Conservation (phyloP, 164 flowering plant genomes). For the Nelumbo lutea region DNA sequence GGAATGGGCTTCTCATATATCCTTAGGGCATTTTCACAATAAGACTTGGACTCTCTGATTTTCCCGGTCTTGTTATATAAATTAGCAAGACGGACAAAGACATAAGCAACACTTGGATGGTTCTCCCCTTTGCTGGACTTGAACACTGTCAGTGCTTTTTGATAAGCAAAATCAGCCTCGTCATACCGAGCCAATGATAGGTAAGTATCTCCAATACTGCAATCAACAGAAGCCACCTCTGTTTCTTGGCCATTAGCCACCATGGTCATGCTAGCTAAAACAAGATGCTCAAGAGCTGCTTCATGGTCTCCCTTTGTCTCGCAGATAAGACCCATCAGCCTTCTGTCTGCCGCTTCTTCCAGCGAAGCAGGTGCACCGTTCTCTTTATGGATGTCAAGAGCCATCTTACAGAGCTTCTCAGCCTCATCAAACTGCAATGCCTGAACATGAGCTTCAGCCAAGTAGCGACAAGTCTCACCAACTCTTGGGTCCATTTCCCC, state of each 20-base stretch:
- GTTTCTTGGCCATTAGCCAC: constrained; percentile 73
- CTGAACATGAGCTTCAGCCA: constrained; percentile 91
- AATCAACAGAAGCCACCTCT: constrained; percentile 83
- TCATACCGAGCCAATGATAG: constrained; percentile 73
- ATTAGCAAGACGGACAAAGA: constrained; percentile 85
- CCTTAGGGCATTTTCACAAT: constrained; percentile 85
- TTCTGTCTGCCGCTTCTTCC: constrained; percentile 91
- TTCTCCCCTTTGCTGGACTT: constrained; percentile 85
- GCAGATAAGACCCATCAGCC: constrained; percentile 95
- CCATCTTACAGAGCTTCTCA: constrained; percentile 65
- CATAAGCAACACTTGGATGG: constrained; percentile 82
- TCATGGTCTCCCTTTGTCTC: constrained; percentile 91
- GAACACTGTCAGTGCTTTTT: constrained; percentile 81
- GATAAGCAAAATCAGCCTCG: constrained; percentile 86
- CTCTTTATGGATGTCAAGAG: constrained; percentile 80
- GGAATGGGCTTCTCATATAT: constrained; percentile 72
- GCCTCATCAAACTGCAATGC: constrained; percentile 95
- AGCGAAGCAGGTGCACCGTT: constrained; percentile 65
- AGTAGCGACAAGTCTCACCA: constrained; percentile 89
- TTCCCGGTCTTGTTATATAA: constrained; percentile 76
- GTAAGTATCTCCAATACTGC: constrained; percentile 91
- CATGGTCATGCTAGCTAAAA: constrained; percentile 92
- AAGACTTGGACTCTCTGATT: constrained; percentile 68
- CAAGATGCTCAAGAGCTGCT: constrained; percentile 92
- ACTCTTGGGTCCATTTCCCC: constrained; percentile 87